These are phyloP conservation scores for Phoma sp. DNA, from an alignment of 2,329 filamentous ascomycete genomes.

Conservation along the genomic window DNA sequence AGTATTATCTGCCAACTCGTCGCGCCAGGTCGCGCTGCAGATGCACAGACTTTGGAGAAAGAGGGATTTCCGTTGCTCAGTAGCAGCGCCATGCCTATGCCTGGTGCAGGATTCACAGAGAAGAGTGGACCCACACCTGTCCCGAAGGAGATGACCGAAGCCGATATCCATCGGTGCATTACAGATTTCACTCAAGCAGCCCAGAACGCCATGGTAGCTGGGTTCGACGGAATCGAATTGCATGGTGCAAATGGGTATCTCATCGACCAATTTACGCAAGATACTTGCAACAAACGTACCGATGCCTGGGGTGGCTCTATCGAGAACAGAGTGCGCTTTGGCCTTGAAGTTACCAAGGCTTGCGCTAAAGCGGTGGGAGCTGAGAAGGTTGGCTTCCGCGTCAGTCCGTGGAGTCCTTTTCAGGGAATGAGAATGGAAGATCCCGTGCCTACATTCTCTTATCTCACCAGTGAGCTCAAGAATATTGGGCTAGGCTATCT, in stretches of 20 bases:
- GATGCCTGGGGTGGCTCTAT: conserved; percentile 56
- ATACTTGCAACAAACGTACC: conserved; percentile 59
- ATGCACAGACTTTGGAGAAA: conserved; percentile 36
- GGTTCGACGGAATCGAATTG: conserved; percentile 66
- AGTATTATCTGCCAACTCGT: conserved; percentile 68
- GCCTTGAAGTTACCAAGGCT: conserved; percentile 59
- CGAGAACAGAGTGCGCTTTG: conserved; percentile 59
- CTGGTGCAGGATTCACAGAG: conserved; percentile 51
- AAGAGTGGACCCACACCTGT: conserved; percentile 1
- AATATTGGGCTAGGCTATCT: conserved; percentile 57
- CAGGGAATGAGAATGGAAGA: conserved; percentile 68
- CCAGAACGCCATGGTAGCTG: conserved; percentile 53
- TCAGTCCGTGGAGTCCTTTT: conserved; percentile 66
- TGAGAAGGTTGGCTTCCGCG: conserved; percentile 62
- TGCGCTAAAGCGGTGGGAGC: conserved; percentile 59
- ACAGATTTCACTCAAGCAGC: conserved; percentile 49
- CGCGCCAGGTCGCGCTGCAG: conserved; percentile 62
- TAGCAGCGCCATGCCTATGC: conserved; percentile 35
- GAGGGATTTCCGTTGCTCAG: conserved; percentile 40
- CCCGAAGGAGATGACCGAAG: conserved; percentile 38
- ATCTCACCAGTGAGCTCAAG: conserved; percentile 59
- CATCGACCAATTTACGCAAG: conserved; percentile 68
- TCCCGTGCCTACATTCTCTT: conserved; percentile 65
- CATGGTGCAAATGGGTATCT: conserved; percentile 69
- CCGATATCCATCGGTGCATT: conserved; percentile 46